phyloP scores from a whole-genome alignment of 495 filamentous ascomycete genomes.

The Aspergillus sclerotioniger region DNA sequence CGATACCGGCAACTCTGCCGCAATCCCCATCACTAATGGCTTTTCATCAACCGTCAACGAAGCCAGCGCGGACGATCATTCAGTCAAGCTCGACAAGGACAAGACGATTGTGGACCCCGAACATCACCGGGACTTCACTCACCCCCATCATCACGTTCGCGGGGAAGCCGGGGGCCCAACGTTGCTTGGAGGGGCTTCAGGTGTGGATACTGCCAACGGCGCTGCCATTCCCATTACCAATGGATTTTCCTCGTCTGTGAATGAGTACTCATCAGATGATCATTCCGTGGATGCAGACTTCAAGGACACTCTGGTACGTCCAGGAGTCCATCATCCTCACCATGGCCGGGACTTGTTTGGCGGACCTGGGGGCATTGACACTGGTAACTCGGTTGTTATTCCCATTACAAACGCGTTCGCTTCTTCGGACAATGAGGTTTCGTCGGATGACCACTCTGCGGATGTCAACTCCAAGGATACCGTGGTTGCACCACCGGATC shows the following conservation, averaged over 20 bases:
- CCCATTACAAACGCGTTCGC: neutral
- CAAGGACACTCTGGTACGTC: neutral
- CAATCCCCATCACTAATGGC: too few species aligned
- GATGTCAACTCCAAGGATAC: neutral
- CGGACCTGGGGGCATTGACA: neutral
- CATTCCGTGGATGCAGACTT: constrained; percentile 6
- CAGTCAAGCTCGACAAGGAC: neutral
- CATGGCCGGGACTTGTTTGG: neutral
- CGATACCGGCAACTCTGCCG: neutral
- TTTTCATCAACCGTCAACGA: too few species aligned
- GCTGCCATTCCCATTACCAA: constrained; percentile 1
- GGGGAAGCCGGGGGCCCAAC: neutral
- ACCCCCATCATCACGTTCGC: neutral
- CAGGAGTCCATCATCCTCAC: neutral
- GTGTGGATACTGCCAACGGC: constrained; percentile 7
- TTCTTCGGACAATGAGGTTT: constrained; percentile 22
- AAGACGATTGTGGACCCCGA: neutral
- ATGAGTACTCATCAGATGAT: neutral
- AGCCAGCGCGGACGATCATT: too few species aligned
- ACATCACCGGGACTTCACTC: too few species aligned
- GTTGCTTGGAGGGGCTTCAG: constrained; percentile 6
- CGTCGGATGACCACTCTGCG: constrained; percentile 30
- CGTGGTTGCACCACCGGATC: neutral
- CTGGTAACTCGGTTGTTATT: neutral
- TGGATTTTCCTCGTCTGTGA: neutral